phyloP scores from a whole-genome alignment of 148 eudicot species.

The Rhododendron griersonianum region DNA sequence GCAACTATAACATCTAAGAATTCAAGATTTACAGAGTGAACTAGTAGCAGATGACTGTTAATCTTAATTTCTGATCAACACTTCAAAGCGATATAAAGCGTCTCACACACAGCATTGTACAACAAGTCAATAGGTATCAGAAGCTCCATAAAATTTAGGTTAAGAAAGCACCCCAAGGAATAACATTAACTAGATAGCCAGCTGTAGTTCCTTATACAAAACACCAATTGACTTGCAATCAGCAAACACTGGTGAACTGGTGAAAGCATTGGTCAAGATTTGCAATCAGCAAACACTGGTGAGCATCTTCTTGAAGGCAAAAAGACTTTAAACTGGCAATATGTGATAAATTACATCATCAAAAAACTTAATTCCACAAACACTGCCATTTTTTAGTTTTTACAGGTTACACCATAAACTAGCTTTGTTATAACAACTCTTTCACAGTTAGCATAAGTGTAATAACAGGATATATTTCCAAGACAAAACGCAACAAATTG shows the following conservation, averaged over 20 bases:
- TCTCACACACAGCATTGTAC: background rate
- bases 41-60: background rate
- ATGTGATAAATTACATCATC: background rate
- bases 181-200: background rate
- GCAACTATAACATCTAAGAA: background rate
- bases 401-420: background rate
- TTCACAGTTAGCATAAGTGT: background rate
- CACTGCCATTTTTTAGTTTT: background rate
- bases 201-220: background rate
- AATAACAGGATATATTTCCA: background rate
- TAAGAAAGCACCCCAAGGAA: slow-evolving; percentile 5
- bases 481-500: background rate
- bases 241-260: background rate
- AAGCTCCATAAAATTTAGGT: background rate
- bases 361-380: background rate
- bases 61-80: background rate
- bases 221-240: background rate
- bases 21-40: slow-evolving; percentile 2
- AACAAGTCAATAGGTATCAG: background rate
- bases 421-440: slow-evolving; percentile 1
- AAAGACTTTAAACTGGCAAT: background rate
- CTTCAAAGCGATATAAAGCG: background rate
- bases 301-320: background rate
- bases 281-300: background rate
- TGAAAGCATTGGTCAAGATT: background rate